Base-by-base conservation (phyloP, 352 stramenopile species). In the Aphanomyces astaci region DNA sequence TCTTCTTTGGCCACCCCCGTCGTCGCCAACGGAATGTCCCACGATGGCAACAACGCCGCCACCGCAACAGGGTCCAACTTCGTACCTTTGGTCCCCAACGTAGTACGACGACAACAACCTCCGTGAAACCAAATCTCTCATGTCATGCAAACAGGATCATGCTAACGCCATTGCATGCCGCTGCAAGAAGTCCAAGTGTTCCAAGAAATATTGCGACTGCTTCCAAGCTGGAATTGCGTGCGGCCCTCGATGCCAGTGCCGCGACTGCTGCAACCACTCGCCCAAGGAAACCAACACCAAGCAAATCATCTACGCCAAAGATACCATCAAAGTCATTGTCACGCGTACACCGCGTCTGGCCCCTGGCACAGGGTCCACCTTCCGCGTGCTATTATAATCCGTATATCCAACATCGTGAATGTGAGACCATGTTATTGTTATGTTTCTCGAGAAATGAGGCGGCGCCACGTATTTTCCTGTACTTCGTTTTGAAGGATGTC, bases 141-240 rank as follows among this genome's bases (percentile, higher is more conserved):
- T 59, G 5, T n/a, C 25, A 22, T 1, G 36, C 36, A 15, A 7
- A 7, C 59, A 68, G 62, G 33, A 32, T 22, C 22, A 30, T 10
- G 31, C 62, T 19, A 57, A 68, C 39, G 33, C 43, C 7, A 59
- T 68, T 24, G 55, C 62, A 22, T 99, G 97, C 71, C 91, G 91
- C 70, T 99, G 97, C 81, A 98, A 98, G 70, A 98, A 98, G 72
- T 98, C 89, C 63, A 90, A 90, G 67, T 99, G 96, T 84, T 77
- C 98, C 25, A 99, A 99, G 75, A 99, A 98, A 69, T 94, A 99
- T 78, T 99, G 96, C 78, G 95, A 98, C 75, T 99, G 97, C 78
- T 99, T 98, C 76, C 84, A 98, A 76, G 96, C 93, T 75, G 85
- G 71, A 67, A 89, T 89, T 55, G 83, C 73, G 77, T 98, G 97